Evolutionary conservation across 73 alveolate species (phyloP).

Genomic region (Tetrahymena thermophila): DNA sequence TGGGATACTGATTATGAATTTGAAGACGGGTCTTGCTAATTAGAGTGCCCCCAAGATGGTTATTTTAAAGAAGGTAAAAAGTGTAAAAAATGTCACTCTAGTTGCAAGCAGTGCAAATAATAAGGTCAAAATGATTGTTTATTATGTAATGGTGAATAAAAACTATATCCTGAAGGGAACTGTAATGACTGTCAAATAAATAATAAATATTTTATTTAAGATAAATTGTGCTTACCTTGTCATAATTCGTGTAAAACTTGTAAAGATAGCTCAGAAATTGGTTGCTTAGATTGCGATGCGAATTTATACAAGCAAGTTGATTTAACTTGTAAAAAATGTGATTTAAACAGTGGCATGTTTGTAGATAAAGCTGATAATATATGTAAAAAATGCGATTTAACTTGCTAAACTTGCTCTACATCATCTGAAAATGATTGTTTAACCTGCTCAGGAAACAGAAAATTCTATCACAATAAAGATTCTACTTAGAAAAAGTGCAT

Average conservation of each 20-base stretch:
- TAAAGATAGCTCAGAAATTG: not conserved
- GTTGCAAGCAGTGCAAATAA: not conserved
- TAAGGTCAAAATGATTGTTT: not conserved
- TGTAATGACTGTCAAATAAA: not conserved
- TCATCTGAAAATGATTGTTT: not conserved
- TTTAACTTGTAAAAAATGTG: not conserved
- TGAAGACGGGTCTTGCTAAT: not conserved
- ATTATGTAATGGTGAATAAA: not conserved
- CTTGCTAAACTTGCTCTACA: not conserved
- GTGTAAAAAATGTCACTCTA: not conserved
- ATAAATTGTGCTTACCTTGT: not conserved
- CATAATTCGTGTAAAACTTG: not conserved
- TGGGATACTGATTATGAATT: not conserved
- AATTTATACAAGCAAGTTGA: not conserved
- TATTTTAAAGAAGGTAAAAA: not conserved
- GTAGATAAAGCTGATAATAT: not conserved
- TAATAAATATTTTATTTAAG: not conserved
- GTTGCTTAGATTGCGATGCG: not conserved
- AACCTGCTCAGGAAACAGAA: not conserved
- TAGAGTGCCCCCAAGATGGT: not conserved
- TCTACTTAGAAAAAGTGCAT: not conserved
- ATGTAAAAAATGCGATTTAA: not conserved
- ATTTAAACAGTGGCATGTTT: not conserved
- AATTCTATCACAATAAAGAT: not conserved
- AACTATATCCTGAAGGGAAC: not conserved